phyloP scores from a whole-genome alignment of 1,139 yeast species.

The Ogataea hybrid region DNA sequence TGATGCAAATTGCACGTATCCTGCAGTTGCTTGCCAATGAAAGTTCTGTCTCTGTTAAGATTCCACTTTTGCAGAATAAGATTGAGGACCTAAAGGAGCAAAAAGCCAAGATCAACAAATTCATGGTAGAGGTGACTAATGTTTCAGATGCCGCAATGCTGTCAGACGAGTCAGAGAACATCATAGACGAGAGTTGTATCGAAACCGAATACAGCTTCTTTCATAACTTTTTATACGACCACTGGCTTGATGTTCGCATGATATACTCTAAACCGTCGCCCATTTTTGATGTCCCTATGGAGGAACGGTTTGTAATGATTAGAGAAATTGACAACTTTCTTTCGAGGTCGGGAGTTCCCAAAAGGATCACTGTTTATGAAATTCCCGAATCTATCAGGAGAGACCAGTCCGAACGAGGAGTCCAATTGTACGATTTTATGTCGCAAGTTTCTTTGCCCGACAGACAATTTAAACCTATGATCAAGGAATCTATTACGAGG shows the following conservation, averaged over 20 bases:
- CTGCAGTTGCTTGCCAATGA: slow-evolving; percentile 89
- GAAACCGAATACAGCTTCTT: slow-evolving; percentile 43
- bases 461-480: slow-evolving; percentile 44
- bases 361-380: slow-evolving; percentile 46
- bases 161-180: slow-evolving; percentile 6
- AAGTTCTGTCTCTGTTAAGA: slow-evolving; percentile 53
- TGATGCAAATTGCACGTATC: slow-evolving; percentile 86
- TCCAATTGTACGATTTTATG: slow-evolving; percentile 71
- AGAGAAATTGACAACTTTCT: slow-evolving; percentile 34
- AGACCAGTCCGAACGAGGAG: slow-evolving; percentile 43
- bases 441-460: slow-evolving; percentile 60
- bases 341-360: slow-evolving; percentile 42
- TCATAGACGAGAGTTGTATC: slow-evolving; percentile 1
- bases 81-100: slow-evolving; percentile 44
- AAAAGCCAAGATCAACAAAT: slow-evolving; percentile 45
- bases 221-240: slow-evolving; percentile 64
- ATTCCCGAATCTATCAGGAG: slow-evolving; percentile 50
- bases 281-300: slow-evolving; percentile 29
- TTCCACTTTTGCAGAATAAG: slow-evolving; percentile 51
- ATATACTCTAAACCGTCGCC: slow-evolving; percentile 18
- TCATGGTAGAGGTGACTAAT: slow-evolving; percentile 40
- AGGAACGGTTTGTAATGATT: slow-evolving; percentile 25
- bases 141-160: slow-evolving; percentile 7
- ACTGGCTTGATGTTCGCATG: slow-evolving; percentile 54
- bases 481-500: slow-evolving; percentile 61